These are phyloP conservation scores for Dalechampia spathulata DNA, from an alignment of 441 rosid genomes.

Conservation along the genomic window DNA sequence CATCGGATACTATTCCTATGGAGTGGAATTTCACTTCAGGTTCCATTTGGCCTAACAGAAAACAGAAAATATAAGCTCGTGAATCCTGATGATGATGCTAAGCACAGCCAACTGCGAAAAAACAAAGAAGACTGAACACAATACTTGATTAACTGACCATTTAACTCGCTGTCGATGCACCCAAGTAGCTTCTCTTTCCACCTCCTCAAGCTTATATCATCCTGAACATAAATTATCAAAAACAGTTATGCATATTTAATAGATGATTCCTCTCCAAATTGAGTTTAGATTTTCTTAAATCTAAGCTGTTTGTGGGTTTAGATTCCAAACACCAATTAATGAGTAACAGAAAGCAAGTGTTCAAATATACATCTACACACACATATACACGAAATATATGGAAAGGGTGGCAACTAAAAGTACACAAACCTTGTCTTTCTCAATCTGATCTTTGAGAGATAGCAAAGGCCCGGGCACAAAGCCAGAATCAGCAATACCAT, in stretches of 20 bases:
- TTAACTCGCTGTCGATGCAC: conserved; percentile 35
- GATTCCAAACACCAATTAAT: not conserved
- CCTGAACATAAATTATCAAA: conserved; percentile 26
- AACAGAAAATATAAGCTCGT: not conserved
- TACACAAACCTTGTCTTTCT: conserved; percentile 65
- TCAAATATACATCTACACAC: not conserved
- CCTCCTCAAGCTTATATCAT: conserved; percentile 57
- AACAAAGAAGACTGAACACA: not conserved
- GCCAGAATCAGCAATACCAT: conserved; percentile 22
- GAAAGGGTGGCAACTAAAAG: not conserved
- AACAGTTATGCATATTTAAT: not conserved
- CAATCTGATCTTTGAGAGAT: conserved; percentile 56
- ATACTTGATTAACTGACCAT: conserved; percentile 24
- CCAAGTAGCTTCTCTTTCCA: conserved; percentile 63
- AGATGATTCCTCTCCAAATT: no score
- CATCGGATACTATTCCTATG: conserved; percentile 43
- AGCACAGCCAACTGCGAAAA: not conserved
- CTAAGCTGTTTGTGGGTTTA: no score
- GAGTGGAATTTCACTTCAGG: conserved; percentile 52
- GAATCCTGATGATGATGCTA: not conserved
- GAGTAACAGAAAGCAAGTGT: not conserved
- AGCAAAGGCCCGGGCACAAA: conserved; percentile 51
- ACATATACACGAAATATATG: not conserved
- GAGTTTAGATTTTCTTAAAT: not conserved
- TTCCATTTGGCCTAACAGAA: conserved; percentile 39